Conservation (phyloP, 352 stramenopile species). For the Globisporangium echinulatum region DNA sequence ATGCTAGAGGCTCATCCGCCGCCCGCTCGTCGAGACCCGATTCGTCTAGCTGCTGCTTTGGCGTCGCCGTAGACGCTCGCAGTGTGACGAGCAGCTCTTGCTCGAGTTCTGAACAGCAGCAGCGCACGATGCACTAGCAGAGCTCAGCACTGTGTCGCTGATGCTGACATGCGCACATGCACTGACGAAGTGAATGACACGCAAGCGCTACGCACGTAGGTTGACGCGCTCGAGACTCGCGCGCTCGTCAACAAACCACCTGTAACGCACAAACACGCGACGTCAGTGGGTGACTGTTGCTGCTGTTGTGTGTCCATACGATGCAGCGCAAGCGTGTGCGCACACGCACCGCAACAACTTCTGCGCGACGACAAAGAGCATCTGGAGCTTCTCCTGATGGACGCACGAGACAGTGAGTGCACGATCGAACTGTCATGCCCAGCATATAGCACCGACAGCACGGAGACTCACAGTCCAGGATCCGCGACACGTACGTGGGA, state of each 20-base stretch:
- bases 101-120: slow-evolving; percentile 15
- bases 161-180: neutral
- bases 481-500: slow-evolving; percentile 10
- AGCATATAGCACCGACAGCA: too few relatives aligned
- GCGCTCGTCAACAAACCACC: slow-evolving; percentile 25
- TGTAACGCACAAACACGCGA: neutral
- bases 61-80: neutral
- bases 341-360: slow-evolving; percentile 22
- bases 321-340: neutral
- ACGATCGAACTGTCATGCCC: neutral
- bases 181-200: too few relatives aligned
- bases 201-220: slow-evolving; percentile 11
- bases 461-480: too few relatives aligned
- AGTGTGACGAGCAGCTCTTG: slow-evolving; percentile 20
- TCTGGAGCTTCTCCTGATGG: slow-evolving; percentile 28
- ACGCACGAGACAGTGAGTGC: neutral
- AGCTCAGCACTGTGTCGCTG: neutral
- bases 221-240: slow-evolving; percentile 21
- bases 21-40: too few relatives aligned
- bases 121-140: neutral
- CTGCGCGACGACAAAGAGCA: slow-evolving; percentile 32
- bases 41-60: neutral
- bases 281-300: too few relatives aligned
- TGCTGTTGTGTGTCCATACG: neutral
- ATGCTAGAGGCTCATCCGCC: too few relatives aligned